Percentiles rank a stretch among this genome's conserved stretches.
Conservation (phyloP, 306 rosid species). For the Myrica gale region DNA sequence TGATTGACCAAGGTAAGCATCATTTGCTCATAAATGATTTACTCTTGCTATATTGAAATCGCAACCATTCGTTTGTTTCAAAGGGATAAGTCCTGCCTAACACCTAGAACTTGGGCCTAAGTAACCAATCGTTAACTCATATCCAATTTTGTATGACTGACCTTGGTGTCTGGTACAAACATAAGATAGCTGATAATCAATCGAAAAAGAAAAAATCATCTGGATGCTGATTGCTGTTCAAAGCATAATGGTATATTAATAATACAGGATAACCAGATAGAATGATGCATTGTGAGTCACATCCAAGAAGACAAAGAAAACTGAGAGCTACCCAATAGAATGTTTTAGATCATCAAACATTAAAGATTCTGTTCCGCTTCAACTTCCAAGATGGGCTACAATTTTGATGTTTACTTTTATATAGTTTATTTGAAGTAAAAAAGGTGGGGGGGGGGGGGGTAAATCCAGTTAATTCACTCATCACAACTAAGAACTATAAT, state of each 20-base stretch:
- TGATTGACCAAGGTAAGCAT: conserved; percentile 15
- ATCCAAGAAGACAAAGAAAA: not conserved
- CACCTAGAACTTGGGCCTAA: conserved; percentile 17
- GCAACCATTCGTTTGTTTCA: conserved; percentile 4
- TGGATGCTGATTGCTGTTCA: not conserved
- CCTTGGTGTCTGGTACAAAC: conserved; percentile 1
- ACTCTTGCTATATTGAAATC: conserved; percentile 9
- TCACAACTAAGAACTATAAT: not conserved
- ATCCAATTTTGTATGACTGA: conserved; percentile 21
- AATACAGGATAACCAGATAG: not conserved
- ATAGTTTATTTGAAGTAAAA: not conserved
- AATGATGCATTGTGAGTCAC: not conserved
- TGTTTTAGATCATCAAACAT: not conserved
- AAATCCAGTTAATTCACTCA: not conserved
- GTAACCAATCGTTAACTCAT: conserved; percentile 17
- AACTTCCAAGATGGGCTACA: not conserved
- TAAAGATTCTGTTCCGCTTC: not conserved
- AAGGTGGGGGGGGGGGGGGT: not conserved
- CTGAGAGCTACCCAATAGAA: not conserved
- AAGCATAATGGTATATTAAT: not conserved
- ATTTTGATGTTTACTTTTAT: not conserved
- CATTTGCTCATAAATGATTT: conserved; percentile 11
- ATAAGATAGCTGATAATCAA: not conserved
- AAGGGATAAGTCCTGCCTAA: not conserved
- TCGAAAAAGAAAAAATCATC: not conserved